These are phyloP conservation scores for Paramecium primaurelia DNA, from an alignment of 73 alveolate species.

Conservation along the genomic window DNA sequence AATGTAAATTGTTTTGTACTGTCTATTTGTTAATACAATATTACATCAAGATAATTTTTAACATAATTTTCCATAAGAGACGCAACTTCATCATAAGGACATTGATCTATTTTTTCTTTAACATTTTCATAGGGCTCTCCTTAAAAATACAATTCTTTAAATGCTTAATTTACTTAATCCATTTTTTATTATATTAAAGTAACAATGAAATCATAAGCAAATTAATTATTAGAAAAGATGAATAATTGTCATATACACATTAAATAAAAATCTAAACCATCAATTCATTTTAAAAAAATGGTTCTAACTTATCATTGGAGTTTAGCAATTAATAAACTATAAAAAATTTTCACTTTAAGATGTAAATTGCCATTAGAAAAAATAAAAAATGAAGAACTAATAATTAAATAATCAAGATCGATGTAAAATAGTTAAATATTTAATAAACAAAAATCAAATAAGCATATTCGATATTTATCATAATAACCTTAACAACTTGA, in stretches of 20 bases:
- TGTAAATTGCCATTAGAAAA: not conserved
- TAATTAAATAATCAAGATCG: not conserved
- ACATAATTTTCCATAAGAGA: not conserved
- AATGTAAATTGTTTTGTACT: not conserved
- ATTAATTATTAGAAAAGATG: not conserved
- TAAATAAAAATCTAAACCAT: not conserved
- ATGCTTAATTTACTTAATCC: not conserved
- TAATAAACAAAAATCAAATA: not conserved
- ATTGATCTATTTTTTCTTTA: not conserved
- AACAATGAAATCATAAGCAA: not conserved
- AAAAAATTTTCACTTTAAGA: not conserved
- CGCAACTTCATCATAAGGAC: not conserved
- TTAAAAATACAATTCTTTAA: not conserved
- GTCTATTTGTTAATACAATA: not conserved
- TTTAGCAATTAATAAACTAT: not conserved
- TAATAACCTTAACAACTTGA: not conserved
- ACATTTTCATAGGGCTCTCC: not conserved
- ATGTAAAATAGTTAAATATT: not conserved
- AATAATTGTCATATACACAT: not conserved
- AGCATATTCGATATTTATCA: not conserved
- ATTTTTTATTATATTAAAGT: not conserved
- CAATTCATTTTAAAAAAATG: not conserved
- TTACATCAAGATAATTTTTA: not conserved
- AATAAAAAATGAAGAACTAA: not conserved
- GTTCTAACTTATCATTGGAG: not conserved